phyloP scores from a whole-genome alignment of 2,329 filamentous ascomycete genomes.

The Colletotrichum filicis region DNA sequence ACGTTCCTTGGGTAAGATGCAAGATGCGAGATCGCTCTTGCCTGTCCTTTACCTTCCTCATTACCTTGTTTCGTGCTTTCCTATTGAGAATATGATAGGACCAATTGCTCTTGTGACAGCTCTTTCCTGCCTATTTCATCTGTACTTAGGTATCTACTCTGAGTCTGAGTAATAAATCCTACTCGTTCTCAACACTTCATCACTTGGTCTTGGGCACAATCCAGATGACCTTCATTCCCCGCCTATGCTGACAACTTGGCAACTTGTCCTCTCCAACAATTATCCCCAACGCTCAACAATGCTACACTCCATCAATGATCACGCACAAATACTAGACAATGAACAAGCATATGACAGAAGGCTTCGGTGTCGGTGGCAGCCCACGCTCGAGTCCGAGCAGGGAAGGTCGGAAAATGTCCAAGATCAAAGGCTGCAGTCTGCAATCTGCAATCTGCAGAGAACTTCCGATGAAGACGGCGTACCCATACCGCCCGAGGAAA shows the following conservation, averaged over 20 bases:
- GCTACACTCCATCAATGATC: not conserved
- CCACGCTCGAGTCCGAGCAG: not conserved
- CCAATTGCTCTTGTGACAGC: not conserved
- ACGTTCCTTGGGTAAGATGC: constrained; percentile 10
- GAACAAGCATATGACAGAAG: not conserved
- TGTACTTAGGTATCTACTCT: not conserved
- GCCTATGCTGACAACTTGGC: not conserved
- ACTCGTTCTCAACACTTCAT: not conserved
- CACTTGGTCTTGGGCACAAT: not conserved
- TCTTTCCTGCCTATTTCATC: not conserved
- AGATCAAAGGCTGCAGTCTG: not conserved
- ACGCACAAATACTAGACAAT: not conserved
- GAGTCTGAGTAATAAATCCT: no score
- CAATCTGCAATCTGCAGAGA: not conserved
- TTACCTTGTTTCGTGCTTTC: no score
- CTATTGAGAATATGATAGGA: not conserved
- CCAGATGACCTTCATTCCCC: not conserved
- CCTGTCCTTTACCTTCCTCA: not conserved
- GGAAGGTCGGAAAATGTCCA: not conserved
- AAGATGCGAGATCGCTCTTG: constrained; percentile 23
- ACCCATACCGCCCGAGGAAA: constrained; percentile 16
- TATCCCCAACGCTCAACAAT: constrained; percentile 12
- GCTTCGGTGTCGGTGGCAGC: not conserved
- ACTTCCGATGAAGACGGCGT: not conserved
- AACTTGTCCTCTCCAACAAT: not conserved